Base-by-base conservation (phyloP, 805 yeast genomes). In the Yamadazyma olivae region DNA sequence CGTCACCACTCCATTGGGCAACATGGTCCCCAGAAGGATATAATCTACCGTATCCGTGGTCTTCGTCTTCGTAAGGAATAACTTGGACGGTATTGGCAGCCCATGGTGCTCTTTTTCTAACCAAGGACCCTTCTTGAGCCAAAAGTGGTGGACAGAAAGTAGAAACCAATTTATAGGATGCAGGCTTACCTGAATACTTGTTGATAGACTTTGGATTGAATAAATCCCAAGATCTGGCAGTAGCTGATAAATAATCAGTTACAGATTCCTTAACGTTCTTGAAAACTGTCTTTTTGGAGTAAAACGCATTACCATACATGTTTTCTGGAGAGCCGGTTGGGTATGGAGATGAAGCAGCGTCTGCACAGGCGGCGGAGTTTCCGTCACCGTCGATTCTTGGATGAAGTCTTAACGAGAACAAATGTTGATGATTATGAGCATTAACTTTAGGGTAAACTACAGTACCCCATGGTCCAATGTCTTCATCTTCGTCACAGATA, bases 401-500 rank as follows among this genome's bases (percentile, higher is more conserved):
- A 56, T 85, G 85, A 46, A 84, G 57, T 70, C 95, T 75, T 48
- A 84, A 69, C 14, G 87, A 75, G 61, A 84, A 84, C 65, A 84
- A 63, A 65, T 84, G 93, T 71, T 85, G 95, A 64, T 84, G 95
- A 61, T 84, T 83, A 66, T 84, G 91, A 27, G 95, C 95, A 53
- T 82, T 82, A 38, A 81, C 86, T 46, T 77, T 75, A 40, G 93
- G 93, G 59, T 83, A 83, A 35, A 84, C 91, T 49, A 71, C 70
- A 21, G 91, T 81, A 40, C 91, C 95, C 82, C 84, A 84, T 50
- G 86, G 87, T 16, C 81, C 83, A 45, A 74, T 55, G 29, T 71
- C 77, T 59, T 83, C 93, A 48, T 70, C 81, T 40, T 78, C 81
- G 39, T 67, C 78, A 44, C 81, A 67, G 39, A 76, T 59, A 56